These are phyloP conservation scores for Rhynchospora breviuscula DNA, from an alignment of 176 grass and related monocot genomes.

Conservation along the genomic window DNA sequence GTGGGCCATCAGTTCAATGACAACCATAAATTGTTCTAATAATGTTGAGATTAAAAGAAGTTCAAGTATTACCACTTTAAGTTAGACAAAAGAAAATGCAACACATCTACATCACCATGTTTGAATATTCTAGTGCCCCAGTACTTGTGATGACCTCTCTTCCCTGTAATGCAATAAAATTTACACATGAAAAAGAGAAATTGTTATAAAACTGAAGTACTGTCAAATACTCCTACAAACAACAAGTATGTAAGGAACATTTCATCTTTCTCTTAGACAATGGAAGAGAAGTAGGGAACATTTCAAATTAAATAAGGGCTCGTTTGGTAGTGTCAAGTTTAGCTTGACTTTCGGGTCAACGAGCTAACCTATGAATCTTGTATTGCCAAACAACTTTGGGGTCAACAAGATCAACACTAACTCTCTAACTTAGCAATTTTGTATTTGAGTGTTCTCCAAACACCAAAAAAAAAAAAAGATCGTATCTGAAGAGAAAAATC, in stretches of 20 bases:
- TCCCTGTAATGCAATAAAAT: slow-evolving; percentile 46
- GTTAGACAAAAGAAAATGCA: slow-evolving; percentile 94
- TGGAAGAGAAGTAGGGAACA: neutral
- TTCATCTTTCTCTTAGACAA: neutral
- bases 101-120: slow-evolving; percentile 91
- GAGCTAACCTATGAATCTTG: no score
- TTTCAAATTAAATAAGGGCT: neutral
- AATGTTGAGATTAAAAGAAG: neutral
- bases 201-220: neutral
- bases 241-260: neutral
- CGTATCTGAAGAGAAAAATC: no score
- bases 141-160: slow-evolving; percentile 92
- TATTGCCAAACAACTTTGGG: no score
- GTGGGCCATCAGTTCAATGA: neutral
- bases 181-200: neutral
- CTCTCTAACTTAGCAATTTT: no score
- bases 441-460: no score
- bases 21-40: neutral
- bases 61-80: slow-evolving; percentile 72
- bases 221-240: neutral
- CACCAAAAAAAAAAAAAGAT: no score
- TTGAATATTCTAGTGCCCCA: slow-evolving; percentile 98
- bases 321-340: no score
- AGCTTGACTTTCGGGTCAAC: no score
- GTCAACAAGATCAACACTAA: no score